These are phyloP conservation scores for Corylus avellana DNA, from an alignment of 306 rosid genomes.

Conservation along the genomic window DNA sequence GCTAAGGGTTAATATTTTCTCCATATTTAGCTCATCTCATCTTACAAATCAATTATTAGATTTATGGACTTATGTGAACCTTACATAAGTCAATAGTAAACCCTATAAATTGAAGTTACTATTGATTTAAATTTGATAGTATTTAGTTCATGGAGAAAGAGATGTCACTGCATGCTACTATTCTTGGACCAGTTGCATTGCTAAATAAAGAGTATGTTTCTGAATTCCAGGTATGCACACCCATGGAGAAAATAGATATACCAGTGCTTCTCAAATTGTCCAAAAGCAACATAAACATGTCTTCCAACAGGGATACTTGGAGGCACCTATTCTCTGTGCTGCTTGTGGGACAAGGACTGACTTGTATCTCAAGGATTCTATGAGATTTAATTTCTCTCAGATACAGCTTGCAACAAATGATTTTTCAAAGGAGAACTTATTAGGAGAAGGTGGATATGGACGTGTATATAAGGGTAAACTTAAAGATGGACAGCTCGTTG, in stretches of 20 bases:
- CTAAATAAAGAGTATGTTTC: background rate
- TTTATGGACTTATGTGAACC: too few species aligned
- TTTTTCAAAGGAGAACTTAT: conserved; percentile 65
- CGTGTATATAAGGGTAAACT: conserved; percentile 71
- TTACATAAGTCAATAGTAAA: too few species aligned
- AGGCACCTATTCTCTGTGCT: conserved; percentile 68
- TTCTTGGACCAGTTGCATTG: background rate
- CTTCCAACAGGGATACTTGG: conserved; percentile 40
- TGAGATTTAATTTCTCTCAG: conserved; percentile 55
- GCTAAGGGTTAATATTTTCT: too few species aligned
- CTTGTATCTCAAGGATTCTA: conserved; percentile 56
- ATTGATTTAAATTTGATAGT: too few species aligned
- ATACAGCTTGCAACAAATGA: conserved; percentile 64
- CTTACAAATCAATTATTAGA: too few species aligned
- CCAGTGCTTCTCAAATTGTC: conserved; percentile 38
- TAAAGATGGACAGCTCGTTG: conserved; percentile 73
- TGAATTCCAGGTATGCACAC: conserved; percentile 37
- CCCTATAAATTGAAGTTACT: too few species aligned
- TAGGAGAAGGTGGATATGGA: conserved; percentile 95
- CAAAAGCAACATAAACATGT: conserved; percentile 33
- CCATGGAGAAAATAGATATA: conserved; percentile 32
- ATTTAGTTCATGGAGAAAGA: background rate
- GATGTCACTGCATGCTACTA: background rate
- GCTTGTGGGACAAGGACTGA: conserved; percentile 70
- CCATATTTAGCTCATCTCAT: too few species aligned